phyloP scores from a whole-genome alignment of 805 yeast genomes.

The Wickerhamomyces canadensis region DNA sequence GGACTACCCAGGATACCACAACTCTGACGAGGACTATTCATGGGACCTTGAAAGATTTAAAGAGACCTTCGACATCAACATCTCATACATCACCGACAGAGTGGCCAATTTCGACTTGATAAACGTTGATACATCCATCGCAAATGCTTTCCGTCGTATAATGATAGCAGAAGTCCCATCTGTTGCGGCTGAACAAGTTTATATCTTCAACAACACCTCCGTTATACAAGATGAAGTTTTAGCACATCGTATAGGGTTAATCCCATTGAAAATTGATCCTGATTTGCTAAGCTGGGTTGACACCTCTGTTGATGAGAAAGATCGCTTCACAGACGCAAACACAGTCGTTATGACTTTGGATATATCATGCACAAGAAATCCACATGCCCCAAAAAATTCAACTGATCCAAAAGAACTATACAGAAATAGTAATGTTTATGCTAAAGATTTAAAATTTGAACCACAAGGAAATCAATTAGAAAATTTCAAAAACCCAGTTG shows the following conservation, averaged over 20 bases:
- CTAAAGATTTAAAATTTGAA: slow-evolving; percentile 81
- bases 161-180: slow-evolving; percentile 97
- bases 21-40: slow-evolving; percentile 53
- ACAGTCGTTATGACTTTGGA: slow-evolving; percentile 81
- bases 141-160: slow-evolving; percentile 94
- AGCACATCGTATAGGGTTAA: slow-evolving; percentile 90
- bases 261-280: slow-evolving; percentile 89
- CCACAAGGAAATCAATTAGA: slow-evolving; percentile 87
- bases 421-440: slow-evolving; percentile 82
- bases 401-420: slow-evolving; percentile 82
- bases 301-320: slow-evolving; percentile 53
- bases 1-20: slow-evolving; percentile 85
- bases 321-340: slow-evolving; percentile 77
- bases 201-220: slow-evolving; percentile 88
- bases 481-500: slow-evolving; percentile 64
- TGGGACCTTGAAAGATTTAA: slow-evolving; percentile 86
- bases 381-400: slow-evolving; percentile 71
- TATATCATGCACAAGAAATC: slow-evolving; percentile 79
- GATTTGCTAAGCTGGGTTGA: slow-evolving; percentile 85
- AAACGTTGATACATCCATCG: slow-evolving; percentile 84
- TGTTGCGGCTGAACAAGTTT: slow-evolving; percentile 90
- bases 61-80: slow-evolving; percentile 56
- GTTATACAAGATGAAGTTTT: slow-evolving; percentile 96
- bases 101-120: slow-evolving; percentile 82
- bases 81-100: slow-evolving; percentile 60